These are phyloP conservation scores for Plasmodium sp. DNA, from an alignment of 169 alveolate genomes.

Conservation along the genomic window DNA sequence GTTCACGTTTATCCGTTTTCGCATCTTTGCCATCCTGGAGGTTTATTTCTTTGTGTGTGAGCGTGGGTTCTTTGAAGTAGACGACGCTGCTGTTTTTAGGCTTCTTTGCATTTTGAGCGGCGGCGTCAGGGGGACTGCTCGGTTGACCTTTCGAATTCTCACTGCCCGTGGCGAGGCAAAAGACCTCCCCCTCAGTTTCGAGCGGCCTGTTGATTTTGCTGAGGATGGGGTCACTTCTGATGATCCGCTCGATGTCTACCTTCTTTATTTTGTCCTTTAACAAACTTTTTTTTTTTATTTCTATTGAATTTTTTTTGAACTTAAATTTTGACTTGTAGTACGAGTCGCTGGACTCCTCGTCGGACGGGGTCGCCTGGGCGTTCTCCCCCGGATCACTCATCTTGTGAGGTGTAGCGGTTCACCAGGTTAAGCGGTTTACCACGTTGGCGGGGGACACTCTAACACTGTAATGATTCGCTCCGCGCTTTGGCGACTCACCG, in stretches of 20 bases:
- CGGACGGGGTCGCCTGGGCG: background rate
- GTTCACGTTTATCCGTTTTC: background rate
- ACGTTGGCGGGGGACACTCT: background rate
- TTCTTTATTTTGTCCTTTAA: constrained; percentile 23
- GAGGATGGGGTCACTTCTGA: background rate
- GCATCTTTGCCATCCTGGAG: background rate
- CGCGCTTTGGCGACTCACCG: background rate
- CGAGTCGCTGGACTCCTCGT: constrained; percentile 47
- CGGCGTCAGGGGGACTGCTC: background rate
- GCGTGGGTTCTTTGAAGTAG: background rate
- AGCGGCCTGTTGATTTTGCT: background rate
- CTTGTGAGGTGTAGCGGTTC: background rate
- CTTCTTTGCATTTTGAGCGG: background rate
- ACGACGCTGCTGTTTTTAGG: background rate
- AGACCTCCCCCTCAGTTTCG: constrained; percentile 1
- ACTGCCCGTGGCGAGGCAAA: background rate
- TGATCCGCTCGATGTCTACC: constrained; percentile 2
- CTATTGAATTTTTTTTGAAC: constrained; percentile 36
- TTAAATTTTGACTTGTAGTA: constrained; percentile 29
- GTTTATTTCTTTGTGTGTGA: background rate
- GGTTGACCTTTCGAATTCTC: background rate
- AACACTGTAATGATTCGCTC: background rate
- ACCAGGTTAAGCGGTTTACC: background rate
- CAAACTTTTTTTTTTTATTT: constrained; percentile 39
- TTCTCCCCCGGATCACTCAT: background rate